Conservation (phyloP, 306 rosid genomes). For the Cicer judaicum region DNA sequence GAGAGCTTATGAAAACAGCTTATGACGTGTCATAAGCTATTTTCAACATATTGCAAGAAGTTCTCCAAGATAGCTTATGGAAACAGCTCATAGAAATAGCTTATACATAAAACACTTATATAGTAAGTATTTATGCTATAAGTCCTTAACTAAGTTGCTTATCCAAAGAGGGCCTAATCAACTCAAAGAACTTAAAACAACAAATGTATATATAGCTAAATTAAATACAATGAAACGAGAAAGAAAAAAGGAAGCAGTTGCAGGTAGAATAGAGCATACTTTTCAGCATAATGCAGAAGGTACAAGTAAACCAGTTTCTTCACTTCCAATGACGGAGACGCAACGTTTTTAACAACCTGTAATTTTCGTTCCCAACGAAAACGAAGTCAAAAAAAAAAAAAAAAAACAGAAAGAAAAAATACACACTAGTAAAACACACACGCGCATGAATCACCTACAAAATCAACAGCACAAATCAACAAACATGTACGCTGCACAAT, state of each 20-base stretch:
- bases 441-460: background rate
- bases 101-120: too few species aligned
- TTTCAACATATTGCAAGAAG: too few species aligned
- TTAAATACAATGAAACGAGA: background rate
- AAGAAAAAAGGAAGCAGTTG: background rate
- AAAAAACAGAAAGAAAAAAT: background rate
- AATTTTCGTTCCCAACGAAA: conserved; percentile 38
- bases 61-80: too few species aligned
- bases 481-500: background rate
- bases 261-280: conserved; percentile 61
- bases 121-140: too few species aligned
- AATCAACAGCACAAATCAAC: background rate
- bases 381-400: background rate
- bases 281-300: conserved; percentile 94
- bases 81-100: too few species aligned
- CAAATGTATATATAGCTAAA: background rate
- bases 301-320: conserved; percentile 96
- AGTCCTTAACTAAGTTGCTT: too few species aligned
- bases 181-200: background rate
- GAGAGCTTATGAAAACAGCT: too few species aligned
- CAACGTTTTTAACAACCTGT: conserved; percentile 97
- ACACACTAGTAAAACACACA: conserved; percentile 15
- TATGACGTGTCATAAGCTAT: too few species aligned
- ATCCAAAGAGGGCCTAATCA: background rate
- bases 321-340: conserved; percentile 85